Evolutionary conservation across 2,329 filamentous ascomycete genomes (phyloP), one percentile per base, ranked within the genome.

Genomic region (Colletotrichum eremochloae): DNA sequence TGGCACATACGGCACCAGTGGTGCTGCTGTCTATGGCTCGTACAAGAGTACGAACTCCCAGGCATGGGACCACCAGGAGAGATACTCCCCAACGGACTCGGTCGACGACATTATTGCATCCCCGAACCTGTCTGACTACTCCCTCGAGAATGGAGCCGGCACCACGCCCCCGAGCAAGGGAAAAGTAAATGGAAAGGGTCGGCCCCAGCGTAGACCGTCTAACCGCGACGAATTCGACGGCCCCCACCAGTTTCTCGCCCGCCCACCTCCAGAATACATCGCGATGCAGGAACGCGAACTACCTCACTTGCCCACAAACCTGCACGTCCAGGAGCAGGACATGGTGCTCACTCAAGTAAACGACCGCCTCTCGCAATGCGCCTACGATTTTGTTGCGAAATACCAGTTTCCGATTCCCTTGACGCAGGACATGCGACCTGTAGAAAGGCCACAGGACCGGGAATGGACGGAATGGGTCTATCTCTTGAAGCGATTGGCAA

Each of bases 401-500:
- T 96, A 96, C 81, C 94, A 96, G 82, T 97, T 97, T 80, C 94
- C 94, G 15, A 95, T 97, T 76, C 94, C 94, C 14, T 83, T 96
- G 77, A 93, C 94, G 69, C 89, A 93, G 81, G 93, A 96, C 80
- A 95, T 95, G 89, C 89, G 93, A 76, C 92, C 92, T 1, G 87
- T 95, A 65, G 91, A 93, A 80, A 85, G 91, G 57, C 90, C 93
- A 42, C 90, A 91, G 78, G 93, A 95, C 82, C 88, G 93, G 74
- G 94, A 96, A 81, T 97, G 94, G 94, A 96, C 93, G 57, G 94
- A 97, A 83, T 97, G 94, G 94, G 94, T 96, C 68, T 94, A 95
- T 81, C 88, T 97, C 71, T 86, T 97, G 76, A 96, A 96, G 83
- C 89, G 94, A 62, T 88, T 97, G 71, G 94, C 94, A 42, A 97